A percentile compares a stretch with the other conserved stretches of the same genome.
Conservation (phyloP, 768 basidiomycete genomes). For the Galerina marginata region DNA sequence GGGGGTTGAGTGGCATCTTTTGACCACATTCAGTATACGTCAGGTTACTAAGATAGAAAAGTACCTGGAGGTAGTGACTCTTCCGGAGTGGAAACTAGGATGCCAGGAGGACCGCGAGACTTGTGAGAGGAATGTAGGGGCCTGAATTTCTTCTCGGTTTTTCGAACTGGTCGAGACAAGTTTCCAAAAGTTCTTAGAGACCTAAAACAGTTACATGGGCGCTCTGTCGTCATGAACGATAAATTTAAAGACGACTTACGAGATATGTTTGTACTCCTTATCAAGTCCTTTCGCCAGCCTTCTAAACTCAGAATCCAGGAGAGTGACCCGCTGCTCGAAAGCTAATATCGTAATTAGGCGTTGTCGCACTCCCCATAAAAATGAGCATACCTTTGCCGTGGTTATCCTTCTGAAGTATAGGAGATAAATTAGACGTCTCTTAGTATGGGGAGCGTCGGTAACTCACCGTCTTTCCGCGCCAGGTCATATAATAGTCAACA, state of each 20-base stretch:
- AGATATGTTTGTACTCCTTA: slow-evolving; percentile 44
- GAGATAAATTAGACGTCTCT: background rate
- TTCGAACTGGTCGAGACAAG: slow-evolving; percentile 5
- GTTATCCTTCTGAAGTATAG: slow-evolving; percentile 21
- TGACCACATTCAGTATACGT: background rate
- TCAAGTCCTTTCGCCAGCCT: slow-evolving; percentile 46
- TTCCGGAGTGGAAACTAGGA: slow-evolving; percentile 22
- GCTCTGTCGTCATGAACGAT: background rate
- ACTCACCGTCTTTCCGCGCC: slow-evolving; percentile 48
- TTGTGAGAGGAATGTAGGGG: slow-evolving; percentile 18
- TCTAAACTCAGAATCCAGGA: slow-evolving; percentile 50
- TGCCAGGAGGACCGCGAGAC: slow-evolving; percentile 21
- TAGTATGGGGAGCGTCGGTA: slow-evolving; percentile 1
- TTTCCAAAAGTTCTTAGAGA: slow-evolving; percentile 16
- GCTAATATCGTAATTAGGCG: slow-evolving; percentile 19
- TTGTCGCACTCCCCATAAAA: background rate
- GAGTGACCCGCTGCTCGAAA: slow-evolving; percentile 33
- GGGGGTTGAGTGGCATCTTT: slow-evolving; percentile 11
- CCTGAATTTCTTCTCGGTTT: slow-evolving; percentile 16
- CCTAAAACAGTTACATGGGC: slow-evolving; percentile 12
- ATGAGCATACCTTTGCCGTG: slow-evolving; percentile 27
- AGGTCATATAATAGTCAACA: slow-evolving; percentile 58
- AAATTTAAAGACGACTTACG: slow-evolving; percentile 29
- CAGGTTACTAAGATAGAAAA: slow-evolving; percentile 2
- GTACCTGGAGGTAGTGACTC: slow-evolving; percentile 20